A percentile compares a stretch with the other conserved stretches of the same genome.
These are phyloP conservation scores for Pachysolen tannophilus DNA, from an alignment of 805 yeast species.

Conservation along the genomic window DNA sequence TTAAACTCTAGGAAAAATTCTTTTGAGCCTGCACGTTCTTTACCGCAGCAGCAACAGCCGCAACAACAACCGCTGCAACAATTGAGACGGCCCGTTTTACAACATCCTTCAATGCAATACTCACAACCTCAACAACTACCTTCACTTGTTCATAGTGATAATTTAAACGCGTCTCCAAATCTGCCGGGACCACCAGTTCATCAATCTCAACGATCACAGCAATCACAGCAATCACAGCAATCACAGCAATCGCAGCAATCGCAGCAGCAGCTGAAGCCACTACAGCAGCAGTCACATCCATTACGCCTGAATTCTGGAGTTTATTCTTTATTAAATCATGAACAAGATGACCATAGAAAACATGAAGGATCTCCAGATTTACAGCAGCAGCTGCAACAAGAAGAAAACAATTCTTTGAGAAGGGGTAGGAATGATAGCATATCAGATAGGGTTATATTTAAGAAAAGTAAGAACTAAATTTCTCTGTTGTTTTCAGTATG, in stretches of 20 bases:
- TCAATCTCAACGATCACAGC: too few relatives aligned
- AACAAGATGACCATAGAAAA: neutral
- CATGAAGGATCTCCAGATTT: constrained; percentile 1
- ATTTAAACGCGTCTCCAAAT: constrained; percentile 1
- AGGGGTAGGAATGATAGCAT: constrained; percentile 10
- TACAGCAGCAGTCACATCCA: constrained; percentile 6
- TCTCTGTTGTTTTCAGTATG: too few relatives aligned
- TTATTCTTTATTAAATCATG: too few relatives aligned
- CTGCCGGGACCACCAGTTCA: constrained; percentile 9
- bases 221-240: constrained; percentile 10
- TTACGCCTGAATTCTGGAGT: too few relatives aligned
- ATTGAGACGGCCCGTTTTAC: too few relatives aligned
- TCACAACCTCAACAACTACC: too few relatives aligned
- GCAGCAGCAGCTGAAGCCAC: too few relatives aligned
- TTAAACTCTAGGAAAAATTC: constrained; percentile 10
- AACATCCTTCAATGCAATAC: too few relatives aligned
- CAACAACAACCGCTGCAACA: too few relatives aligned
- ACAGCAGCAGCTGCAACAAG: constrained; percentile 8
- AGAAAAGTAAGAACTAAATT: constrained; percentile 5
- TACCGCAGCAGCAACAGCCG: too few relatives aligned
- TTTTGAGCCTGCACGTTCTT: constrained; percentile 15
- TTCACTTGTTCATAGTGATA: neutral
- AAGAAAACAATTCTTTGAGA: constrained; percentile 1
- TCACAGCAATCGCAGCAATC: constrained; percentile 11
- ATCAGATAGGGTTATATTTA: constrained; percentile 8